Evolutionary conservation across 2,329 filamentous ascomycete species (phyloP).

Genomic region (Pseudopyricularia javanii): DNA sequence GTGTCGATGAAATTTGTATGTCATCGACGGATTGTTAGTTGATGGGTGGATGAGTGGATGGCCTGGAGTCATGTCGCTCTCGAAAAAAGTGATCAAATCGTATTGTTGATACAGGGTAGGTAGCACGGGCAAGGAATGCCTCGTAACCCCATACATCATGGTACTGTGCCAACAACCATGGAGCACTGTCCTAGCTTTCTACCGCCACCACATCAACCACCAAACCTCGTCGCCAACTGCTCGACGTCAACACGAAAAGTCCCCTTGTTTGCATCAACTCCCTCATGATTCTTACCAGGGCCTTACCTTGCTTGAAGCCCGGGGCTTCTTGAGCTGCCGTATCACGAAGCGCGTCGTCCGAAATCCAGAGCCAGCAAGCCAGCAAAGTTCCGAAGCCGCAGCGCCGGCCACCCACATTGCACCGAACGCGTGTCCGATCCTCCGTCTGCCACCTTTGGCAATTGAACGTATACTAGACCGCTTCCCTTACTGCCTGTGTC

Average conservation of each 20-base stretch:
- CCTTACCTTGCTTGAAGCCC: neutral
- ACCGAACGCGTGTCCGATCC: neutral
- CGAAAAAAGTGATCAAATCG: too few relatives aligned
- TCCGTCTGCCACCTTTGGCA: neutral
- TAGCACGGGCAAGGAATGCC: too few relatives aligned
- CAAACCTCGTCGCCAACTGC: neutral
- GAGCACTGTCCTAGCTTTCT: too few relatives aligned
- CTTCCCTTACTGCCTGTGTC: neutral
- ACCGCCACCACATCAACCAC: neutral
- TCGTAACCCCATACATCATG: too few relatives aligned
- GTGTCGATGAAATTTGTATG: too few relatives aligned
- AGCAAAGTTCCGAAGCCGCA: neutral
- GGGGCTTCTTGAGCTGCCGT: neutral
- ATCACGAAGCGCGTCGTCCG: neutral
- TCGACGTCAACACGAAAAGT: neutral
- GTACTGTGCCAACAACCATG: too few relatives aligned
- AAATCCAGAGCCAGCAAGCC: neutral
- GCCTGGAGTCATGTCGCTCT: too few relatives aligned
- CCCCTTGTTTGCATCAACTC: neutral
- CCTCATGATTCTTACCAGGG: neutral
- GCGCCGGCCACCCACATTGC: neutral
- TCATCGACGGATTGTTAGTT: too few relatives aligned
- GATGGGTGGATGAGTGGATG: too few relatives aligned
- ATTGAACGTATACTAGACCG: neutral
- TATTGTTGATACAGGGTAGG: too few relatives aligned